Percentiles rank a stretch among this genome's conserved stretches.
These are phyloP conservation scores for Hypseocharis bilobata DNA, from an alignment of 441 rosid species.

Conservation along the genomic window DNA sequence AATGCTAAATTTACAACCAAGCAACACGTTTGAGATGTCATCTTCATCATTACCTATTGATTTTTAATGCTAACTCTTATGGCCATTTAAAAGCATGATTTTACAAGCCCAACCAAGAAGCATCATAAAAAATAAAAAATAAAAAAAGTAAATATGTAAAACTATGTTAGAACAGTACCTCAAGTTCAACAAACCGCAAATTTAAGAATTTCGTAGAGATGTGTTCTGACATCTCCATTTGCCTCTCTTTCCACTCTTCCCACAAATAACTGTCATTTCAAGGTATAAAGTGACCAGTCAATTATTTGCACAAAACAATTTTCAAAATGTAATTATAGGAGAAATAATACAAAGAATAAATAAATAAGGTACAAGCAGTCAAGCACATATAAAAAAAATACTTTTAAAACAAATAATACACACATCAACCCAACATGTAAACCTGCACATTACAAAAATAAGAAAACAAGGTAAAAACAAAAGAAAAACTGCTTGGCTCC, in stretches of 20 bases:
- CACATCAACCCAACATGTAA: not conserved
- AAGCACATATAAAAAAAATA: not conserved
- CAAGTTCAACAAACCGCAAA: conserved; percentile 46
- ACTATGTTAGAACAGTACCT: too few relatives aligned
- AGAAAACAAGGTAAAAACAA: too few relatives aligned
- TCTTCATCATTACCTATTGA: not conserved
- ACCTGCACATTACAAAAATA: not conserved
- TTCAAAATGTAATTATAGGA: not conserved
- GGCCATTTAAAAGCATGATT: too few relatives aligned
- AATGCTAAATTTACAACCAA: too few relatives aligned
- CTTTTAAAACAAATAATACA: not conserved
- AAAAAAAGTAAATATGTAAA: too few relatives aligned
- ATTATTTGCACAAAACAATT: not conserved
- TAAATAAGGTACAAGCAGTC: not conserved
- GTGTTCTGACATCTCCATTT: conserved; percentile 25
- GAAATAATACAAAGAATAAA: too few relatives aligned
- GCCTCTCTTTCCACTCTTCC: conserved; percentile 67
- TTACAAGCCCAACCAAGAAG: too few relatives aligned
- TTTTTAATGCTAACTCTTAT: not conserved
- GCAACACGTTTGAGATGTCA: not conserved
- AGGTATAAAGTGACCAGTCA: conserved; percentile 4
- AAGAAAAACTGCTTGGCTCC: too few relatives aligned
- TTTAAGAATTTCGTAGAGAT: conserved; percentile 34
- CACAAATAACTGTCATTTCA: conserved; percentile 51
- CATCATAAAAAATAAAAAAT: too few relatives aligned